Evolutionary conservation across 2,329 filamentous ascomycete genomes (phyloP), one percentile per base, ranked within the genome.

Genomic region (Chaetomiaceae sp.): DNA sequence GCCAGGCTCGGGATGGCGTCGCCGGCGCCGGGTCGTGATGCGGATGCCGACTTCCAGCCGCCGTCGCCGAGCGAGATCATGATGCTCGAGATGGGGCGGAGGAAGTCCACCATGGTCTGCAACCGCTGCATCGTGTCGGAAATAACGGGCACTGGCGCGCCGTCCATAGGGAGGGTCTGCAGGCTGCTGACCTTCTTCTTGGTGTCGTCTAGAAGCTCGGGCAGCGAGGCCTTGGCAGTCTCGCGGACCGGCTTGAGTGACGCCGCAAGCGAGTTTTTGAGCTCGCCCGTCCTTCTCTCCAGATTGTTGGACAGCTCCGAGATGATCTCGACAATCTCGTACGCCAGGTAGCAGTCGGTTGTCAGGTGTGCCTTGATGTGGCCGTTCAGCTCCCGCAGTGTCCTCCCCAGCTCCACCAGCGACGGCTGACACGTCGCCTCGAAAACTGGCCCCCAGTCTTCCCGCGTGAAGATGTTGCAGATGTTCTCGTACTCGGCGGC

Each of bases 291-390:
- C 55, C 86, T 83, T 4, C 81, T 79, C 56, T 96, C 92, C 4
- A 99, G 73, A 34, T 86, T 84, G 50, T 84, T 85, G 2, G 89
- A 90, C 42, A 96, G 76, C 12, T 79, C 79, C 0, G 89, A 87
- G 41, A 97, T 82, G 54, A 96, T 88, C 62, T 96, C 92, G 27
- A 95, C 88, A 27, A 97, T 88, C 65, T 99, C 93, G 66, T 95
- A 99, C 7, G 90, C 90, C 43, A 99, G 78, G 66, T 89, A 97
- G 68, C 92, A 97, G 67, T 99, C 93, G 0, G 89, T 96, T 58
- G 83, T 81, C 34, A 96, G 73, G 63, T 96, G 91, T 35, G 79
- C 74, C 65, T 91, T 90, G 68, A 97, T 90, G 63, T 96, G 91
- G 44, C 81, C 78, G 66, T 97, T 96, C 27, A 99, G 76, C 63